A percentile compares a stretch with the other conserved stretches of the same genome.
Evolutionary conservation across 2,329 filamentous ascomycete genomes (phyloP).

Genomic region (Akanthomyces uredinophilus): DNA sequence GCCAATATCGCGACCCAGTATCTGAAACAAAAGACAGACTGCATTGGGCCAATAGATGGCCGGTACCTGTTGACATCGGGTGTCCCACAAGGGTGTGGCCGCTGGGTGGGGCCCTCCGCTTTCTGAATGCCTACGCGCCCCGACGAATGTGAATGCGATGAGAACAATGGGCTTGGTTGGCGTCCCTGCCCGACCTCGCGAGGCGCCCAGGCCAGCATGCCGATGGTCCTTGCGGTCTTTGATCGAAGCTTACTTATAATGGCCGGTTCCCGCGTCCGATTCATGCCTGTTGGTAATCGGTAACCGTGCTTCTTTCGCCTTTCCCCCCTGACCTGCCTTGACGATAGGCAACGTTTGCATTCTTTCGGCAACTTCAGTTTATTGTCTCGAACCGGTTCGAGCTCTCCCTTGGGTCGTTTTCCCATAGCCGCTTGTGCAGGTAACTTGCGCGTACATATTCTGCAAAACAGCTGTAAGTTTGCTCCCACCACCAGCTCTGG

Average conservation of each 20-base stretch:
- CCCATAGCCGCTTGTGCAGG: not conserved
- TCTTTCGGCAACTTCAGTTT: not conserved
- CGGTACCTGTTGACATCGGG: slow-evolving; percentile 9
- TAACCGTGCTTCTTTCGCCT: not conserved
- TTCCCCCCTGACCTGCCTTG: not conserved
- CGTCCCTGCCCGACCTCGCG: not conserved
- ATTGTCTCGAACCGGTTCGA: not conserved
- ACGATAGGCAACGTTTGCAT: not conserved
- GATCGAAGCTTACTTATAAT: slow-evolving; percentile 8
- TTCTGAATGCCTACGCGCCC: slow-evolving; percentile 11
- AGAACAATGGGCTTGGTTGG: slow-evolving; percentile 5
- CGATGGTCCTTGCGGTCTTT: not conserved
- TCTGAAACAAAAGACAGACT: slow-evolving; percentile 2
- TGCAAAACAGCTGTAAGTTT: slow-evolving; percentile 10
- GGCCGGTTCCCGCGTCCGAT: not conserved
- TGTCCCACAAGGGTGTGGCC: slow-evolving; percentile 10
- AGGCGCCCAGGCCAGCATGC: not conserved
- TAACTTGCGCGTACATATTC: not conserved
- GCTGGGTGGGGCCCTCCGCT: slow-evolving; percentile 4
- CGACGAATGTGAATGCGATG: not conserved
- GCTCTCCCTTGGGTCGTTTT: not conserved
- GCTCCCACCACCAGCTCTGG: not conserved
- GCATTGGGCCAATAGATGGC: slow-evolving; percentile 7
- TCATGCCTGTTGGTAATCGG: not conserved
- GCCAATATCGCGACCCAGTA: slow-evolving; percentile 2